Conservation (phyloP, 2,329 filamentous ascomycete species). For the Phymatotrichopsis omnivora region DNA sequence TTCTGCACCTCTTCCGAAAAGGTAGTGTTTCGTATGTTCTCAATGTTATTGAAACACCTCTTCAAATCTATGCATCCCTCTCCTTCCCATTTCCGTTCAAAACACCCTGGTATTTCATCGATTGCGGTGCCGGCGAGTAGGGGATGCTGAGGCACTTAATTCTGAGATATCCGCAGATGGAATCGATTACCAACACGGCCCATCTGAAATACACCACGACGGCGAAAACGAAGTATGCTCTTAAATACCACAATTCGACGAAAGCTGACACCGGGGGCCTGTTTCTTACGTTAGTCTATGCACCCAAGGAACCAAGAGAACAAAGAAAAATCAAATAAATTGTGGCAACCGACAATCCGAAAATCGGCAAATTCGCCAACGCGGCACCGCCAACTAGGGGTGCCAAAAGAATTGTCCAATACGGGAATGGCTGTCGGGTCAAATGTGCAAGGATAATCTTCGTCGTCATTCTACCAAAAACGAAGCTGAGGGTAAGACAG, state of each 20-base stretch:
- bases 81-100: constrained; percentile 14
- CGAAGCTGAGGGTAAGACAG: constrained; percentile 88
- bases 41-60: too few relatives aligned
- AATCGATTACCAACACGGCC: constrained; percentile 81
- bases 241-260: constrained; percentile 69
- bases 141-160: constrained; percentile 91
- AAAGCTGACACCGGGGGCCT: constrained; percentile 50
- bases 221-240: constrained; percentile 73
- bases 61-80: constrained; percentile 7
- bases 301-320: not conserved
- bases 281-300: constrained; percentile 1
- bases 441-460: constrained; percentile 98
- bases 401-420: constrained; percentile 85
- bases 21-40: too few relatives aligned
- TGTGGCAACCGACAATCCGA: constrained; percentile 47
- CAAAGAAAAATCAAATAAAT: not conserved
- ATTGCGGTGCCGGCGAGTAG: constrained; percentile 6
- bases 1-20: too few relatives aligned
- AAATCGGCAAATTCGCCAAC: constrained; percentile 67
- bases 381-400: constrained; percentile 79
- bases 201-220: constrained; percentile 81
- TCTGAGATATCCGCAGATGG: constrained; percentile 82
- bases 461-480: constrained; percentile 95
- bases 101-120: too few relatives aligned
- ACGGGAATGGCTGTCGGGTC: constrained; percentile 86